A percentile compares a stretch with the other conserved stretches of the same genome.
Conservation (phyloP, 768 basidiomycete genomes). For the Mycena indigotica region DNA sequence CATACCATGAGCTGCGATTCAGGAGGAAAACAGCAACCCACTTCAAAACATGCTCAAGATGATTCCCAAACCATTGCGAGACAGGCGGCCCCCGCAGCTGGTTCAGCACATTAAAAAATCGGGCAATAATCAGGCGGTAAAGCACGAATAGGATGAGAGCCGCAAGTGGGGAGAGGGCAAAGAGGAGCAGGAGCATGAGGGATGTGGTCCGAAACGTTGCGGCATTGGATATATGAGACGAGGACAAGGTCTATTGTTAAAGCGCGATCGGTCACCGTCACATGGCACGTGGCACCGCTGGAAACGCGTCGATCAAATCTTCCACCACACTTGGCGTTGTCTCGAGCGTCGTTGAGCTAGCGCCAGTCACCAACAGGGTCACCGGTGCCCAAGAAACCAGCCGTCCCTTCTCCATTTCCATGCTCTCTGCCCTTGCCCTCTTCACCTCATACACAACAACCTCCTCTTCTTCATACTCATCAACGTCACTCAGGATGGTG, state of each 20-base stretch:
- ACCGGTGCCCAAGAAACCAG: conserved; percentile 32
- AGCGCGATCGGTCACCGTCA: conserved; percentile 1
- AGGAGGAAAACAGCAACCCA: conserved; percentile 32
- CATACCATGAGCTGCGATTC: conserved; percentile 3
- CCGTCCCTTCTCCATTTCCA: conserved; percentile 52
- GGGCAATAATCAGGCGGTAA: conserved; percentile 36
- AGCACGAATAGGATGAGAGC: conserved; percentile 15
- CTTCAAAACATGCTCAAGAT: conserved; percentile 62
- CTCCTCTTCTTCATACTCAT: conserved; percentile 35
- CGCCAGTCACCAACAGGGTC: conserved; percentile 38
- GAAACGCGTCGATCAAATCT: conserved; percentile 45
- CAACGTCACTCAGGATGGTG: conserved; percentile 19
- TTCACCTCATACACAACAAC: conserved; percentile 47
- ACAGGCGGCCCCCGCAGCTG: conserved; percentile 64
- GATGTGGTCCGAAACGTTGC: neutral
- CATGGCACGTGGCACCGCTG: conserved; percentile 35
- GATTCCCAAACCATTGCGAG: conserved; percentile 50
- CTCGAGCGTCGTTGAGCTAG: conserved; percentile 37
- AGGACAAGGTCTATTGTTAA: neutral
- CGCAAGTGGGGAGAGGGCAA: conserved; percentile 1
- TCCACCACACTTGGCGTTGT: conserved; percentile 45
- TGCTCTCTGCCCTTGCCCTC: conserved; percentile 50
- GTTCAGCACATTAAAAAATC: conserved; percentile 49
- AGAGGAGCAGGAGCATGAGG: conserved; percentile 1
- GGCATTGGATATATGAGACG: neutral